Base-by-base conservation (phyloP, 768 basidiomycete species). In the Boletus sp. region DNA sequence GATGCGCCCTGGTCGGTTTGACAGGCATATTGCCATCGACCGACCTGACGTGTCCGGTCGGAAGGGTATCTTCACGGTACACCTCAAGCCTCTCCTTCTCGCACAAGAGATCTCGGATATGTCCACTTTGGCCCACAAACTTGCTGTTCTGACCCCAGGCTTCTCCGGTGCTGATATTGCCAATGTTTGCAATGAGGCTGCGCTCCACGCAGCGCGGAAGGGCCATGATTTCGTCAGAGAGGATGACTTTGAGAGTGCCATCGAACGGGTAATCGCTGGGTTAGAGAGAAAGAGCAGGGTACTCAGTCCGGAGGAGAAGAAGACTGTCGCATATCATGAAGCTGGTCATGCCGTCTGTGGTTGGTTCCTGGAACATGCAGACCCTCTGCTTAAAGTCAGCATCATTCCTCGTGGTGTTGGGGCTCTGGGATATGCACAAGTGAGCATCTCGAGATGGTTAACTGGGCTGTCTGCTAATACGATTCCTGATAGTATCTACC, bases 141-240 rank as follows among this genome's bases (percentile, higher is more conserved):
- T 99, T 51, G 94, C 92, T 4, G 91, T 98, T 18, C 85, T 98
- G 41, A 98, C 97, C 0, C 96, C 97, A 18, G 97, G 97, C 1
- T 98, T 99, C 76, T 97, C 94, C 14, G 97, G 97, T 62, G 97
- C 97, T 3, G 97, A 99, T 69, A 96, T 99, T 63, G 97, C 97
- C 58, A 99, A 99, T 66, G 96, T 98, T 18, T 97, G 94, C 72
- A 99, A 99, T 71, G 97, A 99, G 72, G 94, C 94, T 30, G 97
- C 97, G 1, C 78, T 99, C 36, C 90, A 95, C 57, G 96, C 96
- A 17, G 97, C 97, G 32, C 87, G 97, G 55, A 84, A 87, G 54
- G 81, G 82, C 5, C 85, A 88, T 15, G 92, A 95, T 46, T 83
- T 72, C 28, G 88, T 99, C 10, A 81, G 84, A 57, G 87, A 94